These are phyloP conservation scores for Acorus calamus DNA, from an alignment of 106 monocot species.

Conservation along the genomic window DNA sequence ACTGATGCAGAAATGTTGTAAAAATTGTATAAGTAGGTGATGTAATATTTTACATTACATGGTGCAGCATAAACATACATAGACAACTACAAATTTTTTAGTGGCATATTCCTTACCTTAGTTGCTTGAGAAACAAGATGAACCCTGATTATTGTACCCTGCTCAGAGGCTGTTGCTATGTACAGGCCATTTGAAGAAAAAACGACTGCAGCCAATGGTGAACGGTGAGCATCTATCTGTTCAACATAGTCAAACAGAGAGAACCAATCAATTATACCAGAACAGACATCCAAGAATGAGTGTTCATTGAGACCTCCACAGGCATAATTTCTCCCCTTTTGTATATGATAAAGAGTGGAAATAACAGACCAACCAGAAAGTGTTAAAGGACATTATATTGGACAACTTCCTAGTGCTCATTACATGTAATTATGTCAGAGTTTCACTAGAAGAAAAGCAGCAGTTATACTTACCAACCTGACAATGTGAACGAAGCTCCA, in stretches of 20 bases:
- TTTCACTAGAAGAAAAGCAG: too few species aligned
- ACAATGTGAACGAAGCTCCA: constrained; percentile 71
- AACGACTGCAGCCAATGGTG: constrained; percentile 63
- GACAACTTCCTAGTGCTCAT: too few species aligned
- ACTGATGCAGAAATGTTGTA: constrained; percentile 21
- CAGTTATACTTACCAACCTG: constrained; percentile 38
- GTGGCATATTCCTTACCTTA: constrained; percentile 28
- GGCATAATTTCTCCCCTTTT: too few species aligned
- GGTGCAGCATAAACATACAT: too few species aligned
- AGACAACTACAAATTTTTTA: too few species aligned
- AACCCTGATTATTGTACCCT: constrained; percentile 90
- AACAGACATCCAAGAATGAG: too few species aligned
- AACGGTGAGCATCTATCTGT: constrained; percentile 90
- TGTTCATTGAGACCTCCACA: too few species aligned
- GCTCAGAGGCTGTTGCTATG: constrained; percentile 89
- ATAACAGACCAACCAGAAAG: neutral
- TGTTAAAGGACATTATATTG: neutral
- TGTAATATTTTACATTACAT: too few species aligned
- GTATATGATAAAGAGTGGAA: neutral
- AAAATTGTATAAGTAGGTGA: too few species aligned
- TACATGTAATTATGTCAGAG: too few species aligned
- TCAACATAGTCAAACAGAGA: neutral
- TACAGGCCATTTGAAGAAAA: constrained; percentile 82
- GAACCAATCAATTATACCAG: too few species aligned
- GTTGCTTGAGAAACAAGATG: constrained; percentile 94